Evolutionary conservation across 192 early-diverging fungal species (phyloP).

Genomic region (Coemansia asiatica): DNA sequence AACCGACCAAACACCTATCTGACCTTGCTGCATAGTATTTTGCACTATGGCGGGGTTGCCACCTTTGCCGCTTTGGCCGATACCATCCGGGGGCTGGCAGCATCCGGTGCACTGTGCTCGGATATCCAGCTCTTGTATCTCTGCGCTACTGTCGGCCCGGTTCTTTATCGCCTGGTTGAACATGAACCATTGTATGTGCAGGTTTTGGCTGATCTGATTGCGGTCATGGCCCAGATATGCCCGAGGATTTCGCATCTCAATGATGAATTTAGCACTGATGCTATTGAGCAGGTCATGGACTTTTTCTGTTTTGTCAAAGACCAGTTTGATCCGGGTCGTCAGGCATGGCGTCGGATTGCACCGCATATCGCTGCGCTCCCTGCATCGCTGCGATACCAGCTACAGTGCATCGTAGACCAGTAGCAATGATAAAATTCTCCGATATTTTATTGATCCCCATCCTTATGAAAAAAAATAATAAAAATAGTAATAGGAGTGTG

Average conservation of each 20-base stretch:
- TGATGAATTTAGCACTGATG: conserved; percentile 35
- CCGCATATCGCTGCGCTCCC: conserved; percentile 50
- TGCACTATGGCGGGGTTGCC: conserved; percentile 73
- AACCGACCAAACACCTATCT: conserved; percentile 73
- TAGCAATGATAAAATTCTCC: not conserved
- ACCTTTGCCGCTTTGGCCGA: conserved; percentile 54
- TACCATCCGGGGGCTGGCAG: conserved; percentile 38
- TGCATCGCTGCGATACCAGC: conserved; percentile 35
- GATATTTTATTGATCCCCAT: not conserved
- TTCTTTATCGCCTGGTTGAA: conserved; percentile 67
- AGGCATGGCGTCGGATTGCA: conserved; percentile 45
- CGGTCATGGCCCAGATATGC: conserved; percentile 44
- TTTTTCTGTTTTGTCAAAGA: conserved; percentile 56
- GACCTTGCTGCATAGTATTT: conserved; percentile 69
- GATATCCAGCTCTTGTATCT: conserved; percentile 74
- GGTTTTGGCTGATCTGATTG: conserved; percentile 43
- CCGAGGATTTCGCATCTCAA: conserved; percentile 24
- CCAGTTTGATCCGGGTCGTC: conserved; percentile 48
- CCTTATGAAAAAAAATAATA: not conserved
- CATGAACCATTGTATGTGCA: conserved; percentile 41
- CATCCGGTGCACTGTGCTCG: conserved; percentile 55
- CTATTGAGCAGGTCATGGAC: conserved; percentile 55
- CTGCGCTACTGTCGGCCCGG: conserved; percentile 69
- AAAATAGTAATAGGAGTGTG: too few species aligned
- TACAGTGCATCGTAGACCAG: conserved; percentile 50